A percentile compares a stretch with the other conserved stretches of the same genome.
phyloP scores from a whole-genome alignment of 2,329 filamentous ascomycete species.

The Apiospora phragmitis region DNA sequence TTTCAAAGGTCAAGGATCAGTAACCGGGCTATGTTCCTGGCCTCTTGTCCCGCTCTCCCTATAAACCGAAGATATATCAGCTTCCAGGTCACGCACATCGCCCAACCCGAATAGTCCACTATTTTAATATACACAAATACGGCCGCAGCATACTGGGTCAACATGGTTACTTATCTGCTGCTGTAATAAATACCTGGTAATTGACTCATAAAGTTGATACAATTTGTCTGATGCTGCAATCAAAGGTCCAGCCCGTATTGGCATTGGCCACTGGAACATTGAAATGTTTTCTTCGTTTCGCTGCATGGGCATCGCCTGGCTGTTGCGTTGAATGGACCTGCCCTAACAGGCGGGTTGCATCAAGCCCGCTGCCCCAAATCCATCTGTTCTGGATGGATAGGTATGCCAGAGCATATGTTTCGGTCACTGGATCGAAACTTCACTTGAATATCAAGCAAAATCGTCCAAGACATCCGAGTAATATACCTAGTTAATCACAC shows the following conservation, averaged over 20 bases:
- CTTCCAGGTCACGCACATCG: not conserved
- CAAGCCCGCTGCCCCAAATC: not conserved
- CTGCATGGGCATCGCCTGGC: not conserved
- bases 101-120: not conserved
- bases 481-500: not conserved
- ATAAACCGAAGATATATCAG: not conserved
- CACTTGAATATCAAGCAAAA: not conserved
- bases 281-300: not conserved
- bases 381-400: not conserved
- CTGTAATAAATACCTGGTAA: not conserved
- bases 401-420: not conserved
- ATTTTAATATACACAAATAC: not conserved
- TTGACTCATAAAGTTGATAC: not conserved
- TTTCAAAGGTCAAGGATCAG: not conserved
- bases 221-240: not conserved
- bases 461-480: not conserved
- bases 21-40: not conserved
- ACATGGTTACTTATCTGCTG: not conserved
- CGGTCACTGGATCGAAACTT: not conserved
- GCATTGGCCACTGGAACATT: not conserved
- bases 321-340: not conserved
- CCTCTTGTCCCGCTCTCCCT: not conserved
- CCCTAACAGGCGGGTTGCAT: not conserved
- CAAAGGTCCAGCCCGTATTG: not conserved
- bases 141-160: not conserved